Percentiles rank a stretch among this genome's conserved stretches.
These are phyloP conservation scores for Cenococcum geophilum DNA, from an alignment of 495 filamentous ascomycete genomes.

Conservation along the genomic window DNA sequence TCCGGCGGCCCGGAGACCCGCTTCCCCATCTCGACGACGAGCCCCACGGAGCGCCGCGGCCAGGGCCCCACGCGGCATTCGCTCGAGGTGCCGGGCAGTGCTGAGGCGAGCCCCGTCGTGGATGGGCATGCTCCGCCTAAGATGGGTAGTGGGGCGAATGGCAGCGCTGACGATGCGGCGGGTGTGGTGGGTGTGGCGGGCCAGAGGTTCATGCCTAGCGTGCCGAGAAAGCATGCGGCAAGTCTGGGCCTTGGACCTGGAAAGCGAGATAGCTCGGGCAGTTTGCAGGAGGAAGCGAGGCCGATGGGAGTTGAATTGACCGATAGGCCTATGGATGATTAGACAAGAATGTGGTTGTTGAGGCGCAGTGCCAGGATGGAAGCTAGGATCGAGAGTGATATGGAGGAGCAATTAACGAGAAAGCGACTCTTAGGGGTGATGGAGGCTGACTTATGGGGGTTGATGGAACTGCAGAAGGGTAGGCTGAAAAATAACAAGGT, in stretches of 20 bases:
- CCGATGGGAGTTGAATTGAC: conserved; percentile 63
- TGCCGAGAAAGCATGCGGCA: conserved; percentile 24
- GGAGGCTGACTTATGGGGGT: no score
- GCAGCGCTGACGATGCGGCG: conserved; percentile 33
- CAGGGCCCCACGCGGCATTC: conserved; percentile 44
- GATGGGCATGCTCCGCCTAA: conserved; percentile 18
- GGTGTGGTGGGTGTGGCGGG: conserved; percentile 35
- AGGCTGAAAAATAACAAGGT: no score
- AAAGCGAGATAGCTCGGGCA: conserved; percentile 40
- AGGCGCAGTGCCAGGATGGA: no score
- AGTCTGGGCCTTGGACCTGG: conserved; percentile 15
- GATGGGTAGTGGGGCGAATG: conserved; percentile 3
- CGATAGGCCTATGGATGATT: conserved; percentile 83
- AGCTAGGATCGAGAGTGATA: no score
- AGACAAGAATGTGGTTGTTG: conserved; percentile 17
- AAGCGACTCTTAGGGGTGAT: no score
- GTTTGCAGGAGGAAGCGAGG: conserved; percentile 37
- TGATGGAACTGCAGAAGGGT: no score
- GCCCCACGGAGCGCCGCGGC: conserved; percentile 49
- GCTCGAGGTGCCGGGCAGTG: conserved; percentile 50
- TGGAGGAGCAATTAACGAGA: no score
- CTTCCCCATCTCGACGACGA: conserved; percentile 68
- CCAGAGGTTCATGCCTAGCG: conserved; percentile 10
- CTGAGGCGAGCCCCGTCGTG: conserved; percentile 23
- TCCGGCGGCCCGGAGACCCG: conserved; percentile 66